Base-by-base conservation (phyloP, 768 basidiomycete species). In the Termitomyces heimii region DNA sequence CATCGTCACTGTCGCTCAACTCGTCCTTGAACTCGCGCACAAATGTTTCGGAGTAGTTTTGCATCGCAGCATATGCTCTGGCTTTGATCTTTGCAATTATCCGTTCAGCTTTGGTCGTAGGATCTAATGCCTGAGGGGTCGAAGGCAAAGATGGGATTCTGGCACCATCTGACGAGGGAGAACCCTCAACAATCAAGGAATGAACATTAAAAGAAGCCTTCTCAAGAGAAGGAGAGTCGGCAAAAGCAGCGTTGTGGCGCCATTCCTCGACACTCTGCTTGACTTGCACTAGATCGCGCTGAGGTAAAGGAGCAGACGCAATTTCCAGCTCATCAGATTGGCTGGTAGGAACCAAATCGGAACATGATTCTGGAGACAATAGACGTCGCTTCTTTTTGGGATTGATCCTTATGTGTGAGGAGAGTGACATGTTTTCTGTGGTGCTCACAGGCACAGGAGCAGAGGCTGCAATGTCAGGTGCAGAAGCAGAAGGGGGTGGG, bases 291-390 rank as follows among this genome's bases (percentile, higher is more conserved):
- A 63, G 60, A 59, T 75, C 66, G 28, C 65, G 66, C 5, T 57
- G 53, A 26, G 66, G 37, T 40, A 61, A 62, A n/a, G 32, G 37
- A 35, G 72, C 71, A 8, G 74, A 53, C 44, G 66, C 67, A 48
- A 86, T 70, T 60, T 88, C 85, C 46, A 77, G 71, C 65, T 87
- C 87, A 60, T 86, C 83, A 48, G 84, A 85, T 66, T 86, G 82
- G 61, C 86, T 88, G 47, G 83, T 86, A 22, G 82, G 83, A 8
- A 87, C 73, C 20, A 82, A 64, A 31, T 75, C 71, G 26, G 56
- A 42, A 31, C 53, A 52, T 3, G 60, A 68, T 46, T 64, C 59
- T 1, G 63, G 66, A 7, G 76, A 71, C 1, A 72, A 72, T 28
- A 74, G 53, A 20, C 76, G 77, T 10, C 67, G 67, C 48, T 72